phyloP scores from a whole-genome alignment of 306 rosid species.

The Dryas drummondii region DNA sequence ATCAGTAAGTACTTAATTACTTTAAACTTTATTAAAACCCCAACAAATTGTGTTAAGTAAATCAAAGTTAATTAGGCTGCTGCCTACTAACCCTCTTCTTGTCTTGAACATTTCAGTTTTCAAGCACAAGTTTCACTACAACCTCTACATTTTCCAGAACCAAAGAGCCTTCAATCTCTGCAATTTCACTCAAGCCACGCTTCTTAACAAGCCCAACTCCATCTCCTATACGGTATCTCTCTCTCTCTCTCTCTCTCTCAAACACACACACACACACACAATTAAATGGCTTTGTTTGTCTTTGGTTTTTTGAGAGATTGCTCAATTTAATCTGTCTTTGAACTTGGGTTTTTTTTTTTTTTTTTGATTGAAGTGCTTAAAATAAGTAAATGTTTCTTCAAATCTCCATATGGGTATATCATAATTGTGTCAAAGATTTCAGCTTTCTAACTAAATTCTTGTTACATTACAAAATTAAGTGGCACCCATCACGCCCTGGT shows the following conservation, averaged over 20 bases:
- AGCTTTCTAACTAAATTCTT: conserved; percentile 1
- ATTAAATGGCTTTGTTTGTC: background rate
- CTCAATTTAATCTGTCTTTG: background rate
- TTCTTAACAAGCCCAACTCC: conserved; percentile 59
- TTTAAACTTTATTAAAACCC: background rate
- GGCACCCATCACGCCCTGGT: conserved; percentile 94
- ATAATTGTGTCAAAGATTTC: background rate
- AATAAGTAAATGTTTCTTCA: background rate
- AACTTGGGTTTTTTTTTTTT: background rate
- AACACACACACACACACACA: background rate
- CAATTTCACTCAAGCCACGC: conserved; percentile 74
- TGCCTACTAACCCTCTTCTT: background rate
- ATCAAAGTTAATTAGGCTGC: background rate
- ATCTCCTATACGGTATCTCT: conserved; percentile 58
- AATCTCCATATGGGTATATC: background rate
- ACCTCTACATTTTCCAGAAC: conserved; percentile 90
- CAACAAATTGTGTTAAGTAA: background rate
- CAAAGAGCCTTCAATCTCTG: conserved; percentile 67
- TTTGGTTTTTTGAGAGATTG: conserved; percentile 5
- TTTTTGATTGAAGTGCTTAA: background rate
- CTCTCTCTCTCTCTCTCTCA: background rate
- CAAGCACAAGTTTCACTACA: conserved; percentile 66
- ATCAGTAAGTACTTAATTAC: conserved; percentile 50
- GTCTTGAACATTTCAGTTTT: conserved; percentile 47
- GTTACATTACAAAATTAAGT: conserved; percentile 37